Evolutionary conservation across 2,329 filamentous ascomycete species (phyloP).

Genomic region (Calonectria pseudoturangicola): DNA sequence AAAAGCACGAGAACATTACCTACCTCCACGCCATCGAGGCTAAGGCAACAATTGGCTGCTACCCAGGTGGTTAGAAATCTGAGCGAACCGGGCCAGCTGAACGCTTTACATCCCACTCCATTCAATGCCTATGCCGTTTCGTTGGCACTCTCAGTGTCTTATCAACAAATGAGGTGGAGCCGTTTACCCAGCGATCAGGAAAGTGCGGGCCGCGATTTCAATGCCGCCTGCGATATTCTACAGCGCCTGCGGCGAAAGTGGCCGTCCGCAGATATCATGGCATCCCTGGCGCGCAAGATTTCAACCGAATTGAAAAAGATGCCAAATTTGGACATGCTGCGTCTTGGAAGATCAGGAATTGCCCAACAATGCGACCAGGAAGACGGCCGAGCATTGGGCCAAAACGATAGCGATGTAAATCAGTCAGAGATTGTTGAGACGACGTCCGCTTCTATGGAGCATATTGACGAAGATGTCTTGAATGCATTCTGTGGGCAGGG

Average conservation of each 20-base stretch:
- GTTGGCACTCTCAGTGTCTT: slow-evolving; percentile 7
- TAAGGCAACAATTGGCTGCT: slow-evolving; percentile 19
- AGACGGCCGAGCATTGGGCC: neutral
- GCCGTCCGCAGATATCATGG: slow-evolving; percentile 14
- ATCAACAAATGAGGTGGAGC: slow-evolving; percentile 17
- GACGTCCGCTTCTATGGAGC: neutral
- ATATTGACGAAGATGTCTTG: neutral
- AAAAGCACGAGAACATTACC: slow-evolving; percentile 3
- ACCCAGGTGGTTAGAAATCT: slow-evolving; percentile 12
- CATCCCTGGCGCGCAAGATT: slow-evolving; percentile 5
- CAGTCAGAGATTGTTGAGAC: neutral
- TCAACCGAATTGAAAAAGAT: neutral
- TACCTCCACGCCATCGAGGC: neutral
- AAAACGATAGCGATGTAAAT: neutral
- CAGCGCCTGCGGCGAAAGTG: slow-evolving; percentile 3
- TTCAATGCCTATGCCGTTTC: neutral
- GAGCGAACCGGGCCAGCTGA: neutral
- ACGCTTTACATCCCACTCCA: neutral
- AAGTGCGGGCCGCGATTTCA: slow-evolving; percentile 16
- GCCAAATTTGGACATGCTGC: slow-evolving; percentile 3
- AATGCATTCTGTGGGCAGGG: neutral
- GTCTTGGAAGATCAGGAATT: neutral
- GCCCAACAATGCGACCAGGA: neutral
- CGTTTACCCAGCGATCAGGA: slow-evolving; percentile 22
- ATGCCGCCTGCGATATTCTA: slow-evolving; percentile 2